Base-by-base conservation (phyloP, 352 stramenopile genomes). In the Globisporangium nunn region DNA sequence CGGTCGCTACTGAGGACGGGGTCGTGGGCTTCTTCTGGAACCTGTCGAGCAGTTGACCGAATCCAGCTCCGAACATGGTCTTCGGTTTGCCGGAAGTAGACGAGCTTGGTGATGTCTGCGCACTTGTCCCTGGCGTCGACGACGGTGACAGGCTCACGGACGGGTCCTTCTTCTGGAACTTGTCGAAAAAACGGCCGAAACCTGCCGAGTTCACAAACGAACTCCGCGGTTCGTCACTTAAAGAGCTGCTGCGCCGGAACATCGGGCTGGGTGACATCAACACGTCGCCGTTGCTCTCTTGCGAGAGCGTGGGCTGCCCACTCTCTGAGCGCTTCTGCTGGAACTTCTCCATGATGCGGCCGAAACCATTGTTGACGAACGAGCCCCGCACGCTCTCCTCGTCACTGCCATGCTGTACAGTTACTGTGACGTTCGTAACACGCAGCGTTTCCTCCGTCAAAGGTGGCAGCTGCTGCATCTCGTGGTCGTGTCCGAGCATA, bases 401-500 rank as follows among this genome's bases (percentile, higher is more conserved):
- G 15, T 40, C 37, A 1, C 28, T 46, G 6, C 17, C 18, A 17
- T 37, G 40, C 23, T 47, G 31, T 17, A 23, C 23, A 23, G 23
- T 23, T 23, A 23, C 23, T 54, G 50, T n/a, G 10, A 8, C 29
- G 18, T 11, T 15, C 3, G 29, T 35, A 11, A n/a, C 30, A 47
- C 11, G 7, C 18, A 29, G 23, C 18, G 3, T 14, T n/a, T 47
- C 45, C 15, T 49, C 52, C 2, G n/a, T 18, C 4, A 10, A 7
- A 2, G 28, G 29, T 31, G 18, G 39, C 29, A 62, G 11, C 17
- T 5, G 35, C 30, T 74, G 63, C 57, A 87, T 70, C 0, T 70
- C 43, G 52, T 92, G 81, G 57, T 92, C 79, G 14, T 59, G 59
- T 40, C 69, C 72, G 39, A 92, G 64, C 59, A 92, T 78, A 52